Evolutionary conservation across 2,329 filamentous ascomycete genomes (phyloP).

Genomic region (Phyllosticta citriasiana): DNA sequence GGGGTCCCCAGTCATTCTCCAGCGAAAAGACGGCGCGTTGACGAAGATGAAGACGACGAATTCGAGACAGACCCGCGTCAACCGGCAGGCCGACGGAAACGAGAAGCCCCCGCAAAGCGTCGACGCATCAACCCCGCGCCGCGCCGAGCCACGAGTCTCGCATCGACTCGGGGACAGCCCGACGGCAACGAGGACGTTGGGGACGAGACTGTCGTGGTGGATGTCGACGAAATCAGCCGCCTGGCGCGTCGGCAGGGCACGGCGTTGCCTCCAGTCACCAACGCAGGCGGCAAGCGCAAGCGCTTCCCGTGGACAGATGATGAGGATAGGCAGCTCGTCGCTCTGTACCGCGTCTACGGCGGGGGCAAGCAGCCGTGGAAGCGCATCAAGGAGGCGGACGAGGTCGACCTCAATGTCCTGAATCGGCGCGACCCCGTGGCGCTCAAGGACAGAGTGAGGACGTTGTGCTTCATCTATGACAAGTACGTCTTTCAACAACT

Average conservation of each 20-base stretch:
- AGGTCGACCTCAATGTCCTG: conserved; percentile 8
- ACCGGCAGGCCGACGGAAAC: background rate
- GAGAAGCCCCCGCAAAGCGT: conserved; percentile 13
- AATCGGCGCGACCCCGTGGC: conserved; percentile 41
- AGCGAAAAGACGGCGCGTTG: conserved; percentile 16
- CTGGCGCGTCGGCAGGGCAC: background rate
- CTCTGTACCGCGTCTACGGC: background rate
- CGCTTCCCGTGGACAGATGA: conserved; percentile 12
- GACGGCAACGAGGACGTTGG: background rate
- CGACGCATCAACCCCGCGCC: background rate
- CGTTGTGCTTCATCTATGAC: conserved; percentile 29
- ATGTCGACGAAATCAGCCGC: background rate
- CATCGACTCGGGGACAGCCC: background rate
- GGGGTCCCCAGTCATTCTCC: conserved; percentile 14
- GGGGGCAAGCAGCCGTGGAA: background rate
- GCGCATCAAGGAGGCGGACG: background rate
- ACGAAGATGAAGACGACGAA: conserved; percentile 31
- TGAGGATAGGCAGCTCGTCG: background rate
- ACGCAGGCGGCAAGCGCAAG: background rate
- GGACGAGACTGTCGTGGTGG: background rate
- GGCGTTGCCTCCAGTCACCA: background rate
- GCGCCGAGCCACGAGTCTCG: background rate
- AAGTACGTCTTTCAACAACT: conserved; percentile 21
- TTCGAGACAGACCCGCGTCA: conserved; percentile 31
- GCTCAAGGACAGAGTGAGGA: conserved; percentile 37